phyloP scores from a whole-genome alignment of 1,284 basidiomycete species.

The Cutaneotrichosporon dermatis region DNA sequence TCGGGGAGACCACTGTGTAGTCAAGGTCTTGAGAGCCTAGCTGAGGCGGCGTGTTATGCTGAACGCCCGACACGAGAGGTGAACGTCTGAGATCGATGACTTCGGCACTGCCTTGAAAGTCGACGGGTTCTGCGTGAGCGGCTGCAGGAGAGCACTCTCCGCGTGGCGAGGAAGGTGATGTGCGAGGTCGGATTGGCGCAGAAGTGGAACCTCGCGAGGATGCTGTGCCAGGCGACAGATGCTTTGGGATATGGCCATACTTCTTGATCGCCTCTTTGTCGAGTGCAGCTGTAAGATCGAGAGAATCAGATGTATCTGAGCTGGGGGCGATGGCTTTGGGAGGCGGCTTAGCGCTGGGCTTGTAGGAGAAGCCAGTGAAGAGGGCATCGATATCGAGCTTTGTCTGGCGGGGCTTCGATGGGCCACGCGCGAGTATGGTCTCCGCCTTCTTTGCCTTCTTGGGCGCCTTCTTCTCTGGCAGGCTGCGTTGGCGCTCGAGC shows the following conservation, averaged over 20 bases:
- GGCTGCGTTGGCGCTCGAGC: conserved; percentile 8
- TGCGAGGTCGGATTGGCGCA: neutral
- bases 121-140: no score
- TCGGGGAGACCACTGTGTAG: no score
- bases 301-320: neutral
- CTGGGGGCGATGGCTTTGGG: neutral
- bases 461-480: conserved; percentile 7
- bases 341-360: neutral
- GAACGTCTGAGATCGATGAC: no score
- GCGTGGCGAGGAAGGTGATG: no score
- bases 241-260: no score
- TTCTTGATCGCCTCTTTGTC: neutral
- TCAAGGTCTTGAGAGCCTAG: no score
- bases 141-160: no score
- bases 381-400: conserved; percentile 6
- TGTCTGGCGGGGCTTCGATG: conserved; percentile 1
- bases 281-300: neutral
- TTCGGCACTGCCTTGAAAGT: no score
- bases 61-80: no score
- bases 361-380: neutral
- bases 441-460: neutral
- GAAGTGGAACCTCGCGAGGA: neutral
- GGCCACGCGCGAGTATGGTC: neutral
- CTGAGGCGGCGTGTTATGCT: no score
- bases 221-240: neutral